Base-by-base conservation (phyloP, 129 eudicot genomes). In the Helianthus tuberosus region DNA sequence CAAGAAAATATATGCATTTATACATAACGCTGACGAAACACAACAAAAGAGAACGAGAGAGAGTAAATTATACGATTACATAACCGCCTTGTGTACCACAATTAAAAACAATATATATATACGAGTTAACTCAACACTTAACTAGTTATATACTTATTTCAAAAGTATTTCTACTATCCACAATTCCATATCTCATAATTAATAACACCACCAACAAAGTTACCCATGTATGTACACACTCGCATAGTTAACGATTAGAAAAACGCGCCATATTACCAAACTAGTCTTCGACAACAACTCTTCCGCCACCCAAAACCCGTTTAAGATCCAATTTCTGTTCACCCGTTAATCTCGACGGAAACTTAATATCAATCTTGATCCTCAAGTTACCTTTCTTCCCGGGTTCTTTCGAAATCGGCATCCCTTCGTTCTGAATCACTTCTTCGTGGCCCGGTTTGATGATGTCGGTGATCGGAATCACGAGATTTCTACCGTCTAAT, bases 331-430 rank as follows among this genome's bases (percentile, higher is more conserved):
- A 86, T 71, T 91, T 91, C 61, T 91, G 97, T 5, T 91, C 97
- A 5, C 91, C 71, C 6, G 75, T 77, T 43, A 91, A 88, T 84
- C 89, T 86, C 3, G 95, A 86, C 4, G 97, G 97, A 54, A 91
- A 91, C 46, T 91, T 91, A 70, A 91, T 73, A 73, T 91, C 97
- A 49, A 91, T 88, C 76, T 88, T 91, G 74, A 91, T 82, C 83
- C 90, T 86, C 80, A 91, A 69, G 62, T 84, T 86, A 10, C 97
- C 97, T 68, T 83, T 86, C 78, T 82, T 91, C 47, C 95, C 93
- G 1, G 95, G 97, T 74, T 91, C 97, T 84, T 91, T 91, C 2
- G 97, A 91, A 32, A 91, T 91, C 9, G 97, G 97, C 97, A 91
- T 91, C 32, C 97, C 97, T 88, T 91, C 97, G 12, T 91, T 84